These are phyloP conservation scores for Globisporangium sylvaticum DNA, from an alignment of 352 stramenopile genomes.

Conservation along the genomic window DNA sequence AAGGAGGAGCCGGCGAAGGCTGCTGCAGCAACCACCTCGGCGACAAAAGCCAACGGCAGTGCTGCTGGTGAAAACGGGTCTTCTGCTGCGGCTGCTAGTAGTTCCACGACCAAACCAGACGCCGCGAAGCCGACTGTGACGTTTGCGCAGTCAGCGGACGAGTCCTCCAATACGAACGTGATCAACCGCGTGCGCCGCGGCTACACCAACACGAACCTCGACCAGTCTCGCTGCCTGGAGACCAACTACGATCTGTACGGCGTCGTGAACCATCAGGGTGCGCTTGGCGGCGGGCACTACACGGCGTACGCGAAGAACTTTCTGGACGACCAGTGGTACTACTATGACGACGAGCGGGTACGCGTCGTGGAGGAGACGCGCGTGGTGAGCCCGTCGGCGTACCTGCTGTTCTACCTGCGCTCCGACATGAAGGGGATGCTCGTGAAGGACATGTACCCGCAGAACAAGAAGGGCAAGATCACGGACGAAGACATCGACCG, in stretches of 20 bases:
- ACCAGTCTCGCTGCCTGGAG: slow-evolving; percentile 82
- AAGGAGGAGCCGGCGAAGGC: slow-evolving; percentile 19
- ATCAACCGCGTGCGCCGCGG: slow-evolving; percentile 70
- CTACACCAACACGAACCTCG: slow-evolving; percentile 88
- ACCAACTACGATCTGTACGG: slow-evolving; percentile 88
- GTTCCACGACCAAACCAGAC: slow-evolving; percentile 7
- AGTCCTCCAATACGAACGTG: slow-evolving; percentile 20
- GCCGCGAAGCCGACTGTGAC: slow-evolving; percentile 11
- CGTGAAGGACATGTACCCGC: slow-evolving; percentile 83
- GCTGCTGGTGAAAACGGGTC: not conserved
- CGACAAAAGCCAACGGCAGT: not conserved
- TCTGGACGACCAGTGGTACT: slow-evolving; percentile 88
- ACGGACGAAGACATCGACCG: slow-evolving; percentile 88
- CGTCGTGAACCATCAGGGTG: slow-evolving; percentile 87
- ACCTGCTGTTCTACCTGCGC: slow-evolving; percentile 91
- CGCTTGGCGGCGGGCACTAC: slow-evolving; percentile 84
- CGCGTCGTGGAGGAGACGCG: slow-evolving; percentile 84
- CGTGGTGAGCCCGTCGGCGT: slow-evolving; percentile 82
- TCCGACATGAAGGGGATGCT: slow-evolving; percentile 83
- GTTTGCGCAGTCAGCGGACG: slow-evolving; percentile 7
- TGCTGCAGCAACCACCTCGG: not conserved
- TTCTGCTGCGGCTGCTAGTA: not conserved
- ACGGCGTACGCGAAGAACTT: slow-evolving; percentile 88
- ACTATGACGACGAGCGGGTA: slow-evolving; percentile 87
- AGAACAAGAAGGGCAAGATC: slow-evolving; percentile 82